Evolutionary conservation across 2,329 filamentous ascomycete species (phyloP), one percentile per base, ranked within the genome.

Genomic region (Lasiodiplodia gonubiensis): DNA sequence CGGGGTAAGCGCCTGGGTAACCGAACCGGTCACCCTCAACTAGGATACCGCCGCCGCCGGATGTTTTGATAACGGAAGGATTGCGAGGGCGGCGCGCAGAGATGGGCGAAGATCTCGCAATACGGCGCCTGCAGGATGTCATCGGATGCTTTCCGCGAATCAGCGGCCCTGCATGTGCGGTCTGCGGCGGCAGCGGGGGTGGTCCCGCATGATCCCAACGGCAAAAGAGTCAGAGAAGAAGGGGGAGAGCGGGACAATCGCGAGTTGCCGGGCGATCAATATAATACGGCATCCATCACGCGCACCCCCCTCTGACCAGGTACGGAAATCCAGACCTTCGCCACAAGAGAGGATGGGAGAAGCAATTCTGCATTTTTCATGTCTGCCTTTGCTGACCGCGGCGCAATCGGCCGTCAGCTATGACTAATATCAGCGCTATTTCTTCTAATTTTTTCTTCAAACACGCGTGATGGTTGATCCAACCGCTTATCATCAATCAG

Each of bases 1-100:
- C 42, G 42, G 42, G 42, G 42, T 46, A 46, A 46, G n/a, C 42
- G 21, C 42, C 1, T 8, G 18, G 27, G 25, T 12, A 61, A n/a
- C 42, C 42, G 57, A 61, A 61, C 59, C 59, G 59, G 59, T 63
- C 59, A 63, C 59, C n/a, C 39, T 49, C 27, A 25, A 46, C 30
- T 18, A 10, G 23, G 57, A 49, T 25, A 60, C 57, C 57, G 57
- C 57, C 39, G 37, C 57, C 57, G 57, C 57, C 39, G 37, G 16
- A 23, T 16, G 14, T 8, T 21, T 1, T 49, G 16, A 55, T 23
- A 23, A 21, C 30, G 12, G 33, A 48, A 35, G 39, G 25, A 37
- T 7, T 21, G n/a, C 16, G 6, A 42, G 27, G 46, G 35, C 46
- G 27, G 6, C 27, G 27, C 52, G 18, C 18, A 18, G 11, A 8